Percentiles rank a stretch among this genome's conserved stretches.
Conservation (phyloP, 2,329 filamentous ascomycete species). For the Hortaea werneckii region DNA sequence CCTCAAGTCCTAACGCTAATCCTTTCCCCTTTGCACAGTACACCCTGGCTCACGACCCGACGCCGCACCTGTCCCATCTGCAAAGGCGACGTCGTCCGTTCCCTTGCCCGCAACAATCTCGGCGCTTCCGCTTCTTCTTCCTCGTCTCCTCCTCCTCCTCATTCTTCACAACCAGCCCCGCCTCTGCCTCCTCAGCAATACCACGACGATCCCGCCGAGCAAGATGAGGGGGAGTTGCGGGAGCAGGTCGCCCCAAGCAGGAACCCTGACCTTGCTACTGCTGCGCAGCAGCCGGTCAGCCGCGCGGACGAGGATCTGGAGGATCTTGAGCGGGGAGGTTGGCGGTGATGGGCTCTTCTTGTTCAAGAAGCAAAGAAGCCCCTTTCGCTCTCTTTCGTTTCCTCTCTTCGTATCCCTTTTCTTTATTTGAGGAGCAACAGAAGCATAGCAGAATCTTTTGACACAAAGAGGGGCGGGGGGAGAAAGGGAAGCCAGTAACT, state of each 20-base stretch:
- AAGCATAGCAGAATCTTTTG: no score
- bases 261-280: slow-evolving; percentile 21
- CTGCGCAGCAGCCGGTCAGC: slow-evolving; percentile 20
- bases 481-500: no score
- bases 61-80: slow-evolving; percentile 97
- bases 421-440: no score
- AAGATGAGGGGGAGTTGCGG: slow-evolving; percentile 20
- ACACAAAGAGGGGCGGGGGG: no score
- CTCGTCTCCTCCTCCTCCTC: slow-evolving; percentile 2
- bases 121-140: slow-evolving; percentile 1
- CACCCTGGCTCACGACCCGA: slow-evolving; percentile 90
- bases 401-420: no score
- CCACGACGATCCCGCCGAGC: slow-evolving; percentile 5
- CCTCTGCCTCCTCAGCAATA: slow-evolving; percentile 10
- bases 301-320: slow-evolving; percentile 25
- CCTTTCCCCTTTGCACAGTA: slow-evolving; percentile 44
- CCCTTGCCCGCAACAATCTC: slow-evolving; percentile 14
- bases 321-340: slow-evolving; percentile 25
- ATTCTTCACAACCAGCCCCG: slow-evolving; percentile 1
- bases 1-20: no score
- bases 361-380: no score
- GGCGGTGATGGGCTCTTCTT: neutral
- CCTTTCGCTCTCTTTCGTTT: no score
- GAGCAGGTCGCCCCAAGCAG: slow-evolving; percentile 22
- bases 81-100: slow-evolving; percentile 83